phyloP scores from a whole-genome alignment of 2,329 filamentous ascomycete genomes.

The Dactylellina drechsleri region DNA sequence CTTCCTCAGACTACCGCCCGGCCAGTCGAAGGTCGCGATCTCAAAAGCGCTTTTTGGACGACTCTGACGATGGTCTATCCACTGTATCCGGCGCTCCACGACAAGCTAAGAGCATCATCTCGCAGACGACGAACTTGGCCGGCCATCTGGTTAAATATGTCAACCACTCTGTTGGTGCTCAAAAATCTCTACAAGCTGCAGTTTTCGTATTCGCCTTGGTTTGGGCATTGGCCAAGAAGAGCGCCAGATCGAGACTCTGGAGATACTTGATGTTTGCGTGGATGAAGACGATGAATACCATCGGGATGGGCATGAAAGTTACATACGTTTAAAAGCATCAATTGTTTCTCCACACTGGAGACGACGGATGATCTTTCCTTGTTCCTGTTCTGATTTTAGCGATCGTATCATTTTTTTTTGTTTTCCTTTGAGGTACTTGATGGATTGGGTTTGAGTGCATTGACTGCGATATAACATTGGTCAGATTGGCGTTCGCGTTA shows the following conservation, averaged over 20 bases:
- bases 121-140: conserved; percentile 54
- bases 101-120: conserved; percentile 34
- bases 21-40: conserved; percentile 51
- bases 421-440: background rate
- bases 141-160: conserved; percentile 57
- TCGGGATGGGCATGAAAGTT: conserved; percentile 97
- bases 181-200: conserved; percentile 71
- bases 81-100: conserved; percentile 43
- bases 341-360: background rate
- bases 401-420: background rate
- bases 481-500: conserved; percentile 21
- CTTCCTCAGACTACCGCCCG: conserved; percentile 54
- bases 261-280: conserved; percentile 76
- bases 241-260: conserved; percentile 78
- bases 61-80: conserved; percentile 46
- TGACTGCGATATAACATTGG: conserved; percentile 16
- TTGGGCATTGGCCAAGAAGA: conserved; percentile 77
- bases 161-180: conserved; percentile 67
- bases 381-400: conserved; percentile 15
- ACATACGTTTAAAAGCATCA: conserved; percentile 77
- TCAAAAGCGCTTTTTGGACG: conserved; percentile 39
- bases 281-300: conserved; percentile 83
- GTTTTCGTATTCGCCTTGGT: conserved; percentile 83
- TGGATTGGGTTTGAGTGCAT: conserved; percentile 12
- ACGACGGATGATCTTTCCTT: background rate